Base-by-base conservation (phyloP, 495 filamentous ascomycete genomes). In the Chaetomidium leptoderma region DNA sequence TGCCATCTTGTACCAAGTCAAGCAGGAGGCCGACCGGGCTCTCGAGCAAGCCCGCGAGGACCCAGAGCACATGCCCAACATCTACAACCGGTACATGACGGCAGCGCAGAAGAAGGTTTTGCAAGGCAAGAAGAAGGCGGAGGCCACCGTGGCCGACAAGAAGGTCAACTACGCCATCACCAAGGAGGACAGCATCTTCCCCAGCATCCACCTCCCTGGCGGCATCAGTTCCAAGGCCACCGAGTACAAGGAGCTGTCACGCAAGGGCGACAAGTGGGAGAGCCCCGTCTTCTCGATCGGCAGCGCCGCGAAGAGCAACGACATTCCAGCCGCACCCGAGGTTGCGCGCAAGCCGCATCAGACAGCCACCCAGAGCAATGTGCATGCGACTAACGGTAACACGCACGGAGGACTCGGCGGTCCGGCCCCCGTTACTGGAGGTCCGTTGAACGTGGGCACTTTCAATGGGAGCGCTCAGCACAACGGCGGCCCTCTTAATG, bases 161-260 rank as follows among this genome's bases (percentile, higher is more conserved):
- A 89, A 90, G 80, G 82, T 88, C 69, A 92, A 92, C 69, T 79
- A 95, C 47, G 89, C 90, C 17, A 78, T 95, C 65, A 98, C 93
- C 21, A 81, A 92, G 70, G 80, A 96, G 53, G 90, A 95, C 63
- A 91, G 88, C 59, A 87, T 96, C 51, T 95, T 97, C 86, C 86
- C 87, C 49, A 79, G 90, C 65, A 85, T 98, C 71, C 81, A 87
- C 46, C 81, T 98, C 1, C 92, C 92, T 24, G 91, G 91, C 53
- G 91, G 91, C 57, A 92, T 96, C 70, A 90, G 88, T 54, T 87
- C 82, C 75, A 97, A 96, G 82, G 92, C 93, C 19, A 95, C 92
- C 52, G 89, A 96, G 72, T 97, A 92, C 78, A 90, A 85, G 71
- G 85, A 97, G 42, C 78, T 96, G 37, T 89, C 93, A 14, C 75